Conservation (phyloP, 2,329 filamentous ascomycete genomes). For the Monilinia laxa region DNA sequence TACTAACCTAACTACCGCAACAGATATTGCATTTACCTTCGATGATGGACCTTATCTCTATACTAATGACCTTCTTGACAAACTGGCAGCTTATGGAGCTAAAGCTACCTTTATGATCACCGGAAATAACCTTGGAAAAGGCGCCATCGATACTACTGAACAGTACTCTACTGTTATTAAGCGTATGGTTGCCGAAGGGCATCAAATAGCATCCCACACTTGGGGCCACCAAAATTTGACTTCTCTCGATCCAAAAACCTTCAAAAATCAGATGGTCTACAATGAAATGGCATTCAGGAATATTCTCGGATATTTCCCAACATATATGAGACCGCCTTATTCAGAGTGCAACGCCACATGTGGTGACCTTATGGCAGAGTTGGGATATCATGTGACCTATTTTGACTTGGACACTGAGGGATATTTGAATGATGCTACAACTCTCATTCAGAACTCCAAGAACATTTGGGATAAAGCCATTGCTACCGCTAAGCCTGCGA, state of each 20-base stretch:
- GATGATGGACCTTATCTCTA: slow-evolving; percentile 66
- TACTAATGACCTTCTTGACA: slow-evolving; percentile 53
- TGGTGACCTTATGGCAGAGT: slow-evolving; percentile 41
- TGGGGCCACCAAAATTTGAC: slow-evolving; percentile 53
- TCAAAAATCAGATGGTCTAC: slow-evolving; percentile 51
- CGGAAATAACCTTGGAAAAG: slow-evolving; percentile 52
- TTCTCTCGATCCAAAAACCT: slow-evolving; percentile 45
- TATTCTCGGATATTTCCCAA: slow-evolving; percentile 55
- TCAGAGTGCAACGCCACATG: slow-evolving; percentile 46
- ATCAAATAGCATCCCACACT: slow-evolving; percentile 61
- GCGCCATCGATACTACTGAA: slow-evolving; percentile 42
- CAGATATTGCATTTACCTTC: slow-evolving; percentile 63
- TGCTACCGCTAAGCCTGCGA: slow-evolving; percentile 26
- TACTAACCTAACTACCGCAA: not conserved
- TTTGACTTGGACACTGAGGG: slow-evolving; percentile 50
- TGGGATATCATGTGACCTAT: slow-evolving; percentile 50
- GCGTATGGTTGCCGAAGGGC: slow-evolving; percentile 43
- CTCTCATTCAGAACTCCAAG: slow-evolving; percentile 49
- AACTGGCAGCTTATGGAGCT: slow-evolving; percentile 58
- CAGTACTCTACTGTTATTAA: slow-evolving; percentile 49
- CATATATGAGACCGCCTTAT: slow-evolving; percentile 52
- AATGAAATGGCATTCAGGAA: slow-evolving; percentile 57
- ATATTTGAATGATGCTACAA: slow-evolving; percentile 47
- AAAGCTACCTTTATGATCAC: slow-evolving; percentile 64
- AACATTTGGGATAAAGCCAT: slow-evolving; percentile 41